Percentiles rank a stretch among this genome's conserved stretches.
These are phyloP conservation scores for Trametes polyzona DNA, from an alignment of 1,284 basidiomycete species.

Conservation along the genomic window DNA sequence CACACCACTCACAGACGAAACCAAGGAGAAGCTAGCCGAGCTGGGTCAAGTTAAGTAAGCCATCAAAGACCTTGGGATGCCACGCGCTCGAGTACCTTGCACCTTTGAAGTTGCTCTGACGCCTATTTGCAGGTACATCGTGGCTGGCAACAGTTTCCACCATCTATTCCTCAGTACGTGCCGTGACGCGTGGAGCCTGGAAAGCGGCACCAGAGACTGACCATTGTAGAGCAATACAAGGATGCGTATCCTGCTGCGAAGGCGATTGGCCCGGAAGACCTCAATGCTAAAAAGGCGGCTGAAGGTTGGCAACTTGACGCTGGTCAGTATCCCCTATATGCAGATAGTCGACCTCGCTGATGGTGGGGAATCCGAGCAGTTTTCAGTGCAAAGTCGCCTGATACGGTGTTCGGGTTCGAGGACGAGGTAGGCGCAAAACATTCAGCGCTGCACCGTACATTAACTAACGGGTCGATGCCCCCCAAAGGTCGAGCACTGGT, in stretches of 20 bases:
- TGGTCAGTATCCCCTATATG: slow-evolving; percentile 39
- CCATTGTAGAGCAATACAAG: slow-evolving; percentile 49
- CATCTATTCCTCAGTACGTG: slow-evolving; percentile 60
- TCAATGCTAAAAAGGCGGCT: slow-evolving; percentile 42
- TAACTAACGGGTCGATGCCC: background rate
- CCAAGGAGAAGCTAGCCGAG: slow-evolving; percentile 66
- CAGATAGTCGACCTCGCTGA: background rate
- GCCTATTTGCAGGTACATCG: slow-evolving; percentile 54
- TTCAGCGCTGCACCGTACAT: background rate
- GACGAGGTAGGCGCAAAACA: slow-evolving; percentile 73
- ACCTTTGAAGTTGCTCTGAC: no score
- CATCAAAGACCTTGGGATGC: no score
- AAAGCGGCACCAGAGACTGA: background rate
- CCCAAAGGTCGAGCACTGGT: slow-evolving; percentile 61
- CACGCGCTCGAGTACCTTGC: no score
- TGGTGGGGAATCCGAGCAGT: no score
- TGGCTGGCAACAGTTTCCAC: slow-evolving; percentile 63
- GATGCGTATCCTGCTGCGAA: slow-evolving; percentile 76
- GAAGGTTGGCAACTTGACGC: slow-evolving; percentile 51
- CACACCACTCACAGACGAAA: slow-evolving; percentile 73
- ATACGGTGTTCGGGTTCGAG: slow-evolving; percentile 78
- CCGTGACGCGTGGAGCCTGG: background rate
- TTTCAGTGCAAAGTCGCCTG: slow-evolving; percentile 62
- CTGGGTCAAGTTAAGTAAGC: slow-evolving; percentile 73
- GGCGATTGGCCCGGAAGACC: slow-evolving; percentile 61